Evolutionary conservation across 2,329 filamentous ascomycete genomes (phyloP).

Genomic region (Ascochyta fabae): DNA sequence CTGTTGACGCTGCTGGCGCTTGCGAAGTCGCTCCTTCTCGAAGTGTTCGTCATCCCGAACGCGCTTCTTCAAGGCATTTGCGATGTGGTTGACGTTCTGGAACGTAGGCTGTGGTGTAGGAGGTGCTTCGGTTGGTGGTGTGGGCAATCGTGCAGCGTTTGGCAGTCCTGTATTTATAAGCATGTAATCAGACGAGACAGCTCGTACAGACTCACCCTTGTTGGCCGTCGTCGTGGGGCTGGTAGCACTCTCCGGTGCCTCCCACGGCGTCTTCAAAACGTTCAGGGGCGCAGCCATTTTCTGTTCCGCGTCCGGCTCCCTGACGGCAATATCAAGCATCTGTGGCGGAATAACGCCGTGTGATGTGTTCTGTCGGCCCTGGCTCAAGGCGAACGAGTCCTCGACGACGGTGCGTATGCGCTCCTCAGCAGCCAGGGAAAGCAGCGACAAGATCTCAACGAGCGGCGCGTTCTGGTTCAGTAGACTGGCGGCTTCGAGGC

Average conservation of each 20-base stretch:
- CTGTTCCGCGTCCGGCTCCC: slow-evolving; percentile 53
- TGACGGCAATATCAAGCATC: slow-evolving; percentile 73
- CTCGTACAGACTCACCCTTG: slow-evolving; percentile 33
- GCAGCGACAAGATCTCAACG: slow-evolving; percentile 80
- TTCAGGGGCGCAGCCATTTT: slow-evolving; percentile 48
- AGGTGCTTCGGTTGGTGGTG: slow-evolving; percentile 56
- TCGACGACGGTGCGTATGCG: slow-evolving; percentile 77
- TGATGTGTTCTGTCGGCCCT: slow-evolving; percentile 75
- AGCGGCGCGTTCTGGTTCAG: slow-evolving; percentile 74
- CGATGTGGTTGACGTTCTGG: slow-evolving; percentile 64
- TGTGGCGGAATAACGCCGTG: slow-evolving; percentile 80
- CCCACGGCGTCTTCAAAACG: slow-evolving; percentile 49
- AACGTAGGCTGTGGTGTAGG: slow-evolving; percentile 58
- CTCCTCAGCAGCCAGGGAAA: slow-evolving; percentile 84
- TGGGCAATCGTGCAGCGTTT: slow-evolving; percentile 52
- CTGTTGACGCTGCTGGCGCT: slow-evolving; percentile 52
- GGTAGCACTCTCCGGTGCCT: slow-evolving; percentile 58
- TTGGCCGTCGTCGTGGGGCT: slow-evolving; percentile 59
- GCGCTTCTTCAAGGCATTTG: slow-evolving; percentile 53
- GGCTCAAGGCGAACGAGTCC: slow-evolving; percentile 74
- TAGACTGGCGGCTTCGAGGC: slow-evolving; percentile 64
- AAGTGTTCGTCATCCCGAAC: slow-evolving; percentile 65
- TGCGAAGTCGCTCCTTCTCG: slow-evolving; percentile 68
- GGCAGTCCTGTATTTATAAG: slow-evolving; percentile 36
- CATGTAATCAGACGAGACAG: background rate